Conservation (phyloP, 1,284 basidiomycete species). For the Microbotryum silenes-acaulis region DNA sequence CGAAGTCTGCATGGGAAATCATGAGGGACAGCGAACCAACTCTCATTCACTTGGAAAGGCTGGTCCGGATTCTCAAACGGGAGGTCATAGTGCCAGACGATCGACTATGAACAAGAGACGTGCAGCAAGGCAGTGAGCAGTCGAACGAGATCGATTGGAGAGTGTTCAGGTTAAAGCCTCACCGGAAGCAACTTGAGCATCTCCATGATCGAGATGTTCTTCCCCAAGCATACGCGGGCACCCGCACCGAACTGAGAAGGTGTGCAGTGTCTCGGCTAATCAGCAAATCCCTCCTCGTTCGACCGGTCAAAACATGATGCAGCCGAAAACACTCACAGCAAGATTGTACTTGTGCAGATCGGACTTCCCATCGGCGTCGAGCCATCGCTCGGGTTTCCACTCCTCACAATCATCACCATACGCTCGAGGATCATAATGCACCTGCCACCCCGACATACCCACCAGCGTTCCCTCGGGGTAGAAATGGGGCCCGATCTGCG, state of each 20-base stretch:
- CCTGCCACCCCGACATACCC: conserved; percentile 35
- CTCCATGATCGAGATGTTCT: conserved; percentile 38
- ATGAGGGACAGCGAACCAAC: conserved; percentile 14
- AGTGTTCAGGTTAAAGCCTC: neutral
- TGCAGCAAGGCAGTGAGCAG: neutral
- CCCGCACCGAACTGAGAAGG: neutral
- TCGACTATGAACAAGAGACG: neutral
- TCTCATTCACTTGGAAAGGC: conserved; percentile 6
- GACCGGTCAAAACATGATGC: neutral
- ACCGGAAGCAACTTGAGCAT: conserved; percentile 35
- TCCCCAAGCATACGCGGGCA: conserved; percentile 8
- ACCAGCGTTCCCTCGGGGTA: conserved; percentile 35
- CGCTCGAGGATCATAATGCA: conserved; percentile 33
- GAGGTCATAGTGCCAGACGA: conserved; percentile 33
- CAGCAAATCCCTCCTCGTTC: too few relatives aligned
- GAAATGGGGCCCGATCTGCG: conserved; percentile 30
- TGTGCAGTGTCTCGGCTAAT: neutral
- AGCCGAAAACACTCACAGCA: neutral
- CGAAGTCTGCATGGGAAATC: conserved; percentile 6
- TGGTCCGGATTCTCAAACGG: conserved; percentile 9
- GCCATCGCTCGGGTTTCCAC: conserved; percentile 37
- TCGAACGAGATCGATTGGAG: neutral
- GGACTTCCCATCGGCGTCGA: conserved; percentile 15
- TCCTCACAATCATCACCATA: conserved; percentile 34
- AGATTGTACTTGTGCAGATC: conserved; percentile 12